Percentiles rank a stretch among this genome's conserved stretches.
These are phyloP conservation scores for Tolypocladium nubicola DNA, from an alignment of 2,329 filamentous ascomycete species.

Conservation along the genomic window DNA sequence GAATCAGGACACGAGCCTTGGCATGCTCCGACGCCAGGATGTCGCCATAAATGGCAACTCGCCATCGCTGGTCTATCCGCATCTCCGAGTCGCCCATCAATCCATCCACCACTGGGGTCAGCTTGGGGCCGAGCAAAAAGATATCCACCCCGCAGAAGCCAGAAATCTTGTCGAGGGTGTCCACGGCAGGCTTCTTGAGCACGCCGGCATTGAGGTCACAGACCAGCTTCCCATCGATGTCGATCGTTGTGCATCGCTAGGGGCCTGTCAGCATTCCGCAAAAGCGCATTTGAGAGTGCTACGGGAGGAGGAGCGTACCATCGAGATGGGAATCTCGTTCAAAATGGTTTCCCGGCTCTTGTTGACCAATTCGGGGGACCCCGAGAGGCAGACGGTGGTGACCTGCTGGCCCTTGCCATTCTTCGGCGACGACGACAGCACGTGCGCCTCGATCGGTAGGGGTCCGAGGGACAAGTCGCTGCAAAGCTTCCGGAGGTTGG, in stretches of 20 bases:
- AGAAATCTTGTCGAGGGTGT: conserved; percentile 79
- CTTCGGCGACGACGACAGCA: conserved; percentile 74
- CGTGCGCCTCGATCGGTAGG: conserved; percentile 69
- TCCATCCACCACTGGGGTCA: conserved; percentile 65
- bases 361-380: conserved; percentile 76
- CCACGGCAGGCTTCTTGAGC: conserved; percentile 65
- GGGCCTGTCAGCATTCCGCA: conserved; percentile 4
- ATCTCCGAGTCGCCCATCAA: conserved; percentile 71
- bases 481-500: conserved; percentile 69
- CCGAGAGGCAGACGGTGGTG: conserved; percentile 86
- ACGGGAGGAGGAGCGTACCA: conserved; percentile 51
- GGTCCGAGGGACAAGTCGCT: conserved; percentile 63
- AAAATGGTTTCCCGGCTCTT: conserved; percentile 83
- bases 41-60: conserved; percentile 90
- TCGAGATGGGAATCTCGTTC: conserved; percentile 82
- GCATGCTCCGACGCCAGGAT: conserved; percentile 93
- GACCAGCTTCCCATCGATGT: conserved; percentile 85
- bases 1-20: conserved; percentile 90
- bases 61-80: conserved; percentile 80
- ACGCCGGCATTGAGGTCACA: conserved; percentile 59
- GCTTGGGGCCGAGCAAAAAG: conserved; percentile 85
- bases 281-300: not conserved
- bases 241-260: conserved; percentile 78
- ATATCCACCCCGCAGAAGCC: conserved; percentile 90
- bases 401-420: conserved; percentile 54